phyloP scores from a whole-genome alignment of 1,284 basidiomycete species.

The Boletus austroedulis region DNA sequence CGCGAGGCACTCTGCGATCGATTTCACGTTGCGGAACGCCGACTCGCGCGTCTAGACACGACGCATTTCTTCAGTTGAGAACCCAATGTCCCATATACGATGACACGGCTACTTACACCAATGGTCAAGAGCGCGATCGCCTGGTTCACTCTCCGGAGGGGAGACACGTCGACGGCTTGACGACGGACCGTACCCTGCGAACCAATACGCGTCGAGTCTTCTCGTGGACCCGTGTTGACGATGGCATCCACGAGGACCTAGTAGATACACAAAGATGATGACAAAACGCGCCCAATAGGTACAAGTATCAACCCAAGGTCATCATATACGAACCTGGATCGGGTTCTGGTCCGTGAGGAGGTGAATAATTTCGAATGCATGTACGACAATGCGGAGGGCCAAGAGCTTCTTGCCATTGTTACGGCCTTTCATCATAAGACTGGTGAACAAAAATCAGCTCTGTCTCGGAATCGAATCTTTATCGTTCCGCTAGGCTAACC shows the following conservation, averaged over 20 bases:
- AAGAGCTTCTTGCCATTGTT: constrained; percentile 99
- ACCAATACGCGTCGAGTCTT: constrained; percentile 99
- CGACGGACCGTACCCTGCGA: constrained; percentile 99
- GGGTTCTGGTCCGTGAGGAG: constrained; percentile 99
- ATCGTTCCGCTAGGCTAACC: constrained; percentile 48
- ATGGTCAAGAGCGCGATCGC: constrained; percentile 93
- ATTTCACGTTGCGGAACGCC: constrained; percentile 99
- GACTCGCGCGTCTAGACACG: constrained; percentile 87
- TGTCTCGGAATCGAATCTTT: background rate
- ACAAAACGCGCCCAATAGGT: background rate
- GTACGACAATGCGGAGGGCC: constrained; percentile 98
- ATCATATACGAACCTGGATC: constrained; percentile 77
- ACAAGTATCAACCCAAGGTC: background rate
- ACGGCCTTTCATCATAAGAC: constrained; percentile 99
- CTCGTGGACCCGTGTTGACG: constrained; percentile 99
- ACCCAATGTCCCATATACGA: background rate
- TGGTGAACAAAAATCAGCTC: constrained; percentile 31
- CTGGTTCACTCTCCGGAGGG: constrained; percentile 98
- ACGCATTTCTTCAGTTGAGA: background rate
- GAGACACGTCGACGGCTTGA: constrained; percentile 99
- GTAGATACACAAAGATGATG: background rate
- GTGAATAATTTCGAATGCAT: constrained; percentile 99
- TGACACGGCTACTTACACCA: constrained; percentile 61
- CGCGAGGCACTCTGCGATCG: constrained; percentile 96
- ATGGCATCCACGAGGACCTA: constrained; percentile 95